Evolutionary conservation across 768 basidiomycete genomes (phyloP).

Genomic region (Pisolithus orientalis): DNA sequence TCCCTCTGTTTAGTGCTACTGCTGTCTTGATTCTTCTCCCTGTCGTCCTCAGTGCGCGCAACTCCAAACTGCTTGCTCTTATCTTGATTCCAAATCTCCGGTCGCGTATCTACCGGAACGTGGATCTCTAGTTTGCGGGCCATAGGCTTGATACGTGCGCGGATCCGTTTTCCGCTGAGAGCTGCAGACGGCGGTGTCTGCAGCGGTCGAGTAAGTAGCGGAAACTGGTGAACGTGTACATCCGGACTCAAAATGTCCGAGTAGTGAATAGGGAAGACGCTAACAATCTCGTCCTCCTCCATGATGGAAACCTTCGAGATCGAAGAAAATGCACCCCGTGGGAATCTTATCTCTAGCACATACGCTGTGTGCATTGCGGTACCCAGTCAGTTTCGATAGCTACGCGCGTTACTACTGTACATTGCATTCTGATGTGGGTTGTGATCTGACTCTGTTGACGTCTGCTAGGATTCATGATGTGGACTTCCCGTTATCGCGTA

Average conservation of each 20-base stretch:
- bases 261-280: conserved; percentile 65
- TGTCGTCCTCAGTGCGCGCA: conserved; percentile 68
- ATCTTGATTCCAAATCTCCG: conserved; percentile 78
- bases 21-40: conserved; percentile 65
- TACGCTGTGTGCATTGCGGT: too few species aligned
- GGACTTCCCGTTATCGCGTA: too few species aligned
- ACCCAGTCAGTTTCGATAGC: too few species aligned
- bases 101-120: conserved; percentile 73
- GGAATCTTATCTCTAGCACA: neutral
- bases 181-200: conserved; percentile 72
- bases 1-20: conserved; percentile 37
- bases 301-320: too few species aligned
- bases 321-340: neutral
- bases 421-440: too few species aligned
- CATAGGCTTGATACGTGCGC: conserved; percentile 63
- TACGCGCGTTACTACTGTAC: too few species aligned
- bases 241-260: conserved; percentile 56
- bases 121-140: conserved; percentile 67
- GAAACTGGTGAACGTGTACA: conserved; percentile 78
- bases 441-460: too few species aligned
- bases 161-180: conserved; percentile 68
- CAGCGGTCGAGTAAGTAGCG: conserved; percentile 65
- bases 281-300: conserved; percentile 56
- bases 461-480: too few species aligned
- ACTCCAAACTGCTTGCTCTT: conserved; percentile 58